A percentile compares a stretch with the other conserved stretches of the same genome.
Evolutionary conservation across 2,329 filamentous ascomycete species (phyloP).

Genomic region (Phyllosticta citribraziliensis): DNA sequence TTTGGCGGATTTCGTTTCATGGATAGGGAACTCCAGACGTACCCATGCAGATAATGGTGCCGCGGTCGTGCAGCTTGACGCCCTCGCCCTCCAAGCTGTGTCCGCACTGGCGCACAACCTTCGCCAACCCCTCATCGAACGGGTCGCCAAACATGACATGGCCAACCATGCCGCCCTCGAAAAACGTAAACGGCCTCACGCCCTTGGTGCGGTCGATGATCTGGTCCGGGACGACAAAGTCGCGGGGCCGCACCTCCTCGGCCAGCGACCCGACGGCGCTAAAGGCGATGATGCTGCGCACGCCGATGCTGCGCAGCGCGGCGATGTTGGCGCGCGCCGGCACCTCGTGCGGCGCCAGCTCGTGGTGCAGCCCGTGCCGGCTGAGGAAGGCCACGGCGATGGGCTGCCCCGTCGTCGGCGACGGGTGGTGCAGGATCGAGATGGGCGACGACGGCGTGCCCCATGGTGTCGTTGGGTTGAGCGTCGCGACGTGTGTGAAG

Average conservation of each 20-base stretch:
- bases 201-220: constrained; percentile 97
- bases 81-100: constrained; percentile 70
- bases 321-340: constrained; percentile 92
- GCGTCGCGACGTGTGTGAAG: constrained; percentile 72
- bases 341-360: constrained; percentile 90
- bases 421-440: constrained; percentile 77
- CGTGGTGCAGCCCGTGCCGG: constrained; percentile 81
- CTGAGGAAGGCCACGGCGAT: constrained; percentile 80
- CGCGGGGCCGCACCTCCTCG: constrained; percentile 87
- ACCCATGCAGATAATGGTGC: constrained; percentile 78
- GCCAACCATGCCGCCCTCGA: constrained; percentile 81
- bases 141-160: constrained; percentile 95
- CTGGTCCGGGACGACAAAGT: constrained; percentile 95
- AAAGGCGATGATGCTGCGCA: constrained; percentile 87
- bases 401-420: constrained; percentile 52
- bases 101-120: constrained; percentile 70
- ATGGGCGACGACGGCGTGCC: constrained; percentile 69
- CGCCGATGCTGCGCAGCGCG: constrained; percentile 84
- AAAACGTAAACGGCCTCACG: constrained; percentile 89
- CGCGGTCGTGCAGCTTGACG: constrained; percentile 72
- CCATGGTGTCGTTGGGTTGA: constrained; percentile 80
- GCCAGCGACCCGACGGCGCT: constrained; percentile 86
- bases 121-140: constrained; percentile 70
- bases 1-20: too few relatives aligned
- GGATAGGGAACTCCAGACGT: background rate